Evolutionary conservation across 805 yeast species (phyloP).

Genomic region (Torulaspora maleeae): DNA sequence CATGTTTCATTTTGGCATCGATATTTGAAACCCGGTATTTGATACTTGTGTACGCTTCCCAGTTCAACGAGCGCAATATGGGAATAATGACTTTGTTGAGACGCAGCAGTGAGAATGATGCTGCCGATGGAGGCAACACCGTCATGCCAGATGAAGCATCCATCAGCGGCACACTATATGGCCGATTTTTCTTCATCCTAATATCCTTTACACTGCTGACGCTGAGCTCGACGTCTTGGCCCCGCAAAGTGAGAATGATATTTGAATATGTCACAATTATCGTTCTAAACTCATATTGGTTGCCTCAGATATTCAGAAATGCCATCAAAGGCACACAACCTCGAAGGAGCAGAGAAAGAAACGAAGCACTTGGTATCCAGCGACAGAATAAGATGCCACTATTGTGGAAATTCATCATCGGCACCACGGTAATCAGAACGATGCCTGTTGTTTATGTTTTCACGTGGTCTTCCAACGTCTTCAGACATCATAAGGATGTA

Average conservation of each 20-base stretch:
- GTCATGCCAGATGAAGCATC: constrained; percentile 49
- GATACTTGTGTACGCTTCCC: constrained; percentile 62
- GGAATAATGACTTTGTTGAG: constrained; percentile 61
- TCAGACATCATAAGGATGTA: constrained; percentile 63
- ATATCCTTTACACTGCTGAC: constrained; percentile 54
- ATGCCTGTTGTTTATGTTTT: constrained; percentile 63
- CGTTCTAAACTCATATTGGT: constrained; percentile 68
- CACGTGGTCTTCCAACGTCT: constrained; percentile 50
- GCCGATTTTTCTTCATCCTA: constrained; percentile 50
- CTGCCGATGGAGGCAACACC: constrained; percentile 13
- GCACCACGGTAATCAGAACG: constrained; percentile 58
- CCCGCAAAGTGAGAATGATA: constrained; percentile 46
- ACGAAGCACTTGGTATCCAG: constrained; percentile 14
- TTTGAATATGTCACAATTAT: constrained; percentile 56
- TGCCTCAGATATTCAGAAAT: constrained; percentile 83
- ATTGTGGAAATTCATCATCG: constrained; percentile 69
- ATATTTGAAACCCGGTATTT: constrained; percentile 73
- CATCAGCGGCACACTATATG: constrained; percentile 53
- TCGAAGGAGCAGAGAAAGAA: constrained; percentile 21
- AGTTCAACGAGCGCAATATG: constrained; percentile 65
- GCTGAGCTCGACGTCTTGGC: constrained; percentile 59
- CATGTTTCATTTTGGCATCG: constrained; percentile 63
- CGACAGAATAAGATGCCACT: constrained; percentile 49
- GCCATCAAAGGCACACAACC: constrained; percentile 31
- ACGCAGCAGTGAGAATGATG: constrained; percentile 39